Conservation (phyloP, 768 basidiomycete species). For the Auriscalpium orientale region DNA sequence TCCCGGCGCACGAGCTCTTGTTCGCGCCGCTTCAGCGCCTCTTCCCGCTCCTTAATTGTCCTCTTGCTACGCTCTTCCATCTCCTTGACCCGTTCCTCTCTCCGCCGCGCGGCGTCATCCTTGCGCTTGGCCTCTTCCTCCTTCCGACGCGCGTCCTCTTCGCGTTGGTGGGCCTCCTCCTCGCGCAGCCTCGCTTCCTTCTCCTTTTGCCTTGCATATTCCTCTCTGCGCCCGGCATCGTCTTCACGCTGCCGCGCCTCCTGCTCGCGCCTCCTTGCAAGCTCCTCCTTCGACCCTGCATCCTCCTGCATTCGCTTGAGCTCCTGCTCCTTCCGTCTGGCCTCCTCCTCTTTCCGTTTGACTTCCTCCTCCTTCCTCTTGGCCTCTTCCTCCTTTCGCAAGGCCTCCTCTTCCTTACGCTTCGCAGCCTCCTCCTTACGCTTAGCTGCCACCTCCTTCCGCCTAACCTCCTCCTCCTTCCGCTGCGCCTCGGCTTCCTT, state of each 20-base stretch:
- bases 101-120: conserved; percentile 23
- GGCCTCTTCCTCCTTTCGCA: conserved; percentile 20
- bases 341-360: conserved; percentile 25
- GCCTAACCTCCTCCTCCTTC: conserved; percentile 17
- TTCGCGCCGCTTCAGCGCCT: conserved; percentile 8
- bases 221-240: conserved; percentile 24
- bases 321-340: conserved; percentile 23
- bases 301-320: conserved; percentile 24
- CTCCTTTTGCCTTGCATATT: conserved; percentile 17
- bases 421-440: conserved; percentile 13
- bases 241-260: conserved; percentile 26
- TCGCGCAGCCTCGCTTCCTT: conserved; percentile 20
- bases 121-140: conserved; percentile 24
- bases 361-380: conserved; percentile 24
- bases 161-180: conserved; percentile 9
- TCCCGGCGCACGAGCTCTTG: conserved; percentile 6
- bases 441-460: conserved; percentile 17
- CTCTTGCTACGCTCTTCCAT: conserved; percentile 18
- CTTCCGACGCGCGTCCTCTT: conserved; percentile 22
- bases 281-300: background rate
- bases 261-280: background rate
- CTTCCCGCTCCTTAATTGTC: conserved; percentile 14
- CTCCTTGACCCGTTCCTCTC: conserved; percentile 22
- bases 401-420: conserved; percentile 13
- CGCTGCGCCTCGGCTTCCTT: conserved; percentile 18